These are phyloP conservation scores for Ogataea henricii DNA, from an alignment of 805 yeast genomes.

Conservation along the genomic window DNA sequence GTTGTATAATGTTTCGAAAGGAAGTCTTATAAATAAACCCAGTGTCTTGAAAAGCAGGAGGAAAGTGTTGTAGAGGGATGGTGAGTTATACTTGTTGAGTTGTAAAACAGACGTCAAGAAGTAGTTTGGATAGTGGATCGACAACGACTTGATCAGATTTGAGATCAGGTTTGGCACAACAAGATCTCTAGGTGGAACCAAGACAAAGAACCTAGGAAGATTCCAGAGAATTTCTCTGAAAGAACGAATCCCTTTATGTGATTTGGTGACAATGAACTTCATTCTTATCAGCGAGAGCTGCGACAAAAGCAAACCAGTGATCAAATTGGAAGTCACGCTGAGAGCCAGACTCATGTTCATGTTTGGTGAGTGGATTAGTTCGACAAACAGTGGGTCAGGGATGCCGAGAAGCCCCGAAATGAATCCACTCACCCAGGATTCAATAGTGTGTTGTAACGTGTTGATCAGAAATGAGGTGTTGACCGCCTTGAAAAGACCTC, in stretches of 20 bases:
- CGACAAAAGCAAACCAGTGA: slow-evolving; percentile 70
- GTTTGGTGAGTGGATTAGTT: slow-evolving; percentile 76
- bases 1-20: slow-evolving; percentile 82
- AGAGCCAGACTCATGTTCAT: slow-evolving; percentile 68
- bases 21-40: slow-evolving; percentile 76
- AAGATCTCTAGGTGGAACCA: slow-evolving; percentile 56
- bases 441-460: slow-evolving; percentile 73
- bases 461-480: slow-evolving; percentile 79
- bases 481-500: slow-evolving; percentile 71
- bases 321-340: slow-evolving; percentile 68
- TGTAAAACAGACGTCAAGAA: slow-evolving; percentile 62
- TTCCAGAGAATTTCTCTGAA: slow-evolving; percentile 64
- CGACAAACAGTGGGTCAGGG: slow-evolving; percentile 88
- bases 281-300: slow-evolving; percentile 85
- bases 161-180: slow-evolving; percentile 60
- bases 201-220: slow-evolving; percentile 44
- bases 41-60: slow-evolving; percentile 61
- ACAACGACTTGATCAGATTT: slow-evolving; percentile 30
- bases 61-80: slow-evolving; percentile 57
- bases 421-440: slow-evolving; percentile 91
- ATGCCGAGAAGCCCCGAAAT: slow-evolving; percentile 76
- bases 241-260: slow-evolving; percentile 54
- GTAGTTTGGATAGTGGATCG: slow-evolving; percentile 45
- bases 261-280: slow-evolving; percentile 63
- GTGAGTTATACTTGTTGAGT: slow-evolving; percentile 66